phyloP scores from a whole-genome alignment of 75 land plant genomes.

The Selaginella moellendorffii region DNA sequence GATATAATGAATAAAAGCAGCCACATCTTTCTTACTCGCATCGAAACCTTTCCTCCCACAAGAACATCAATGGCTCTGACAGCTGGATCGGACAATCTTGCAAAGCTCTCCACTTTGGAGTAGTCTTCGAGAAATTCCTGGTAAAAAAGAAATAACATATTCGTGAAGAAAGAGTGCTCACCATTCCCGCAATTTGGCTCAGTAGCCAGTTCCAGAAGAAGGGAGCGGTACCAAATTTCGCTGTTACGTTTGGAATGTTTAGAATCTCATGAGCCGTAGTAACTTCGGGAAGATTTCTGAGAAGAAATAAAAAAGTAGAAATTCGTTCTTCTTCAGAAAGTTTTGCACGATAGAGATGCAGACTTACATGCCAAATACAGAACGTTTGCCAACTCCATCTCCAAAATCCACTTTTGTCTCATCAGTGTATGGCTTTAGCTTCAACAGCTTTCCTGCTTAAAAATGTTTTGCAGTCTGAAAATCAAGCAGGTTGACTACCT shows the following conservation, averaged over 20 bases:
- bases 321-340: not conserved
- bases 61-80: slow-evolving; percentile 69
- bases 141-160: not conserved
- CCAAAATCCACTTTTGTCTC: slow-evolving; percentile 78
- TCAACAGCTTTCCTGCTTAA: slow-evolving; percentile 45
- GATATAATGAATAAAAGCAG: not conserved
- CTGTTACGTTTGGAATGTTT: slow-evolving; percentile 77
- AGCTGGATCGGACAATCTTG: slow-evolving; percentile 41
- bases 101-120: slow-evolving; percentile 51
- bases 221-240: slow-evolving; percentile 87
- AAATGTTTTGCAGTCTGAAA: not conserved
- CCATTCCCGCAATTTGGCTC: slow-evolving; percentile 43
- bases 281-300: slow-evolving; percentile 84
- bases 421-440: slow-evolving; percentile 65
- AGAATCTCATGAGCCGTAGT: slow-evolving; percentile 62
- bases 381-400: slow-evolving; percentile 66
- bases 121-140: slow-evolving; percentile 67
- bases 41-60: slow-evolving; percentile 76
- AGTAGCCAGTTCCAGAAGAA: slow-evolving; percentile 94
- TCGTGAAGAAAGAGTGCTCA: slow-evolving; percentile 41
- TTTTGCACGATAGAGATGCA: not conserved
- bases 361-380: slow-evolving; percentile 79
- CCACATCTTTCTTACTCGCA: slow-evolving; percentile 42
- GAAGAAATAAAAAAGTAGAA: not conserved
- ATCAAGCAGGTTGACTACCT: slow-evolving; percentile 30